Percentiles rank a stretch among this genome's conserved stretches.
phyloP scores from a whole-genome alignment of 257 asterid genomes.

The Nicotiana obtusifolia region DNA sequence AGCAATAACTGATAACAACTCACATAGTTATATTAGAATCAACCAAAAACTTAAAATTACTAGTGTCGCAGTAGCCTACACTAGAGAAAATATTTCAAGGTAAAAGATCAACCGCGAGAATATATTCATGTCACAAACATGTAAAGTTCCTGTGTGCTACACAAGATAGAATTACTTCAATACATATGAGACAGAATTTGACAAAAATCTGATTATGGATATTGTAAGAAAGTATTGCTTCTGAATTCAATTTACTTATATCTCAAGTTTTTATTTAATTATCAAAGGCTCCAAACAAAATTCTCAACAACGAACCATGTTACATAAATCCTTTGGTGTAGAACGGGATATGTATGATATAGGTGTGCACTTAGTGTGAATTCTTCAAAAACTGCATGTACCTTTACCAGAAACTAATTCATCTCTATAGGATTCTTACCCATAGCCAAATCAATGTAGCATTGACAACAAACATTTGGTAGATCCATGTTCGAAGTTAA shows the following conservation, averaged over 20 bases:
- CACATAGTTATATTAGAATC: neutral
- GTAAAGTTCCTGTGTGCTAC: neutral
- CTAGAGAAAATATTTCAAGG: neutral
- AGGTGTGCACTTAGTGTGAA: neutral
- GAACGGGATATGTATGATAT: neutral
- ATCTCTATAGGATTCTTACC: neutral
- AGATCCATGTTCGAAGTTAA: neutral
- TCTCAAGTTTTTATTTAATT: neutral
- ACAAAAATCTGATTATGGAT: neutral
- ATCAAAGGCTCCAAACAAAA: neutral
- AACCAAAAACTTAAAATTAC: neutral
- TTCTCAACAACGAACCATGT: neutral
- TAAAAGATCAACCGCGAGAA: neutral
- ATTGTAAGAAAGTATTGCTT: neutral
- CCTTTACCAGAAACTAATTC: neutral
- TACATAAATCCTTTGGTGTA: neutral
- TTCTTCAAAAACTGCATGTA: neutral
- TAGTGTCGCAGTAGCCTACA: neutral
- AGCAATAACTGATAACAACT: neutral
- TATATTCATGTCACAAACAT: neutral
- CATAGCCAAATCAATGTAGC: conserved; percentile 5
- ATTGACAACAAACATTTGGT: neutral
- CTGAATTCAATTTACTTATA: neutral
- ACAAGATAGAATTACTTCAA: neutral
- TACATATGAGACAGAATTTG: neutral